Base-by-base conservation (phyloP, 495 filamentous ascomycete species). In the Penicillium arizonense region DNA sequence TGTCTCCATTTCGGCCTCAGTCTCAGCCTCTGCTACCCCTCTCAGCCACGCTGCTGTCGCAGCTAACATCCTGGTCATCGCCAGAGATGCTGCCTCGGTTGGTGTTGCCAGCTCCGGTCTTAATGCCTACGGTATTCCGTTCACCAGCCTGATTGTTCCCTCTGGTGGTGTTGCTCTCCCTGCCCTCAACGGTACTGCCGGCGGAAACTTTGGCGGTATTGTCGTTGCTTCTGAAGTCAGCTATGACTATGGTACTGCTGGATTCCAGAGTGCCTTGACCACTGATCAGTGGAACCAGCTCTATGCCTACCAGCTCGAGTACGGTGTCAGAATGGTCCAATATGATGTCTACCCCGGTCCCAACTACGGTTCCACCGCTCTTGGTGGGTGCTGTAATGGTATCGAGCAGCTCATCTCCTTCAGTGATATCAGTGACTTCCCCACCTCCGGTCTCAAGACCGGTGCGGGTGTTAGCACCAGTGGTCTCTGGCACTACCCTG, bases 101-200 rank as follows among this genome's bases (percentile, higher is more conserved):
- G 53, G 48, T 7, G 69, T 72, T 18, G 79, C 76, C n/a, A 72
- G 67, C 30, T 77, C 74, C 24, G 80, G 80, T 18, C 75, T 86
- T 24, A 81, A 83, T 59, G 81, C 68, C 49, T 85, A 85, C 52
- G 82, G 81, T 47, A 84, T 85, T 55, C 82, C 82, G 4, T 85
- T 74, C 58, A 72, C 80, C 49, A 71, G 74, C 14, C 53, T 85
- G 10, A 36, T 80, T 12, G 81, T 85, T 11, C 82, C 82, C 5
- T 68, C 80, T 47, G 41, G 58, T 5, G 82, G 82, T 24, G 67
- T 71, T 20, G 52, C 66, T 32, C 74, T 86, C 11, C 83, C 83
- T 4, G 43, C 65, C 0, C 68, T 86, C 20, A 83, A 78, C 53
- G 65, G 64, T 30, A 69, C 66, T 7, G 56, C 67, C 1, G 65